Evolutionary conservation across 2,329 filamentous ascomycete species (phyloP).

Genomic region (Ophiostoma montium): DNA sequence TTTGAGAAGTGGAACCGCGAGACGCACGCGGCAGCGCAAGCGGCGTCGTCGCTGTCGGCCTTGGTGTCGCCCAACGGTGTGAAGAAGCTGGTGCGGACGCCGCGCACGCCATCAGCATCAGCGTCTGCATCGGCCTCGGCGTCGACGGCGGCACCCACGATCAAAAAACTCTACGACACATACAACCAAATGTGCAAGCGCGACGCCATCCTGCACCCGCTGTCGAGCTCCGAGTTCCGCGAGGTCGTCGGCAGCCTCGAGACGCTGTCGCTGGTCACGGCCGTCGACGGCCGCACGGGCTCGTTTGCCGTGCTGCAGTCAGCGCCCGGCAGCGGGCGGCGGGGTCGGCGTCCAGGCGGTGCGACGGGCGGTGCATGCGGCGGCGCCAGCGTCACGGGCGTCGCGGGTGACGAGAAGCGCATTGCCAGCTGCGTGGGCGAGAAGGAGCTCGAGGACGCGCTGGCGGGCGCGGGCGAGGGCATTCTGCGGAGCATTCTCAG

Average conservation of each 20-base stretch:
- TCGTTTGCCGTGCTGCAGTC: slow-evolving; percentile 52
- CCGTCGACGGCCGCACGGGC: slow-evolving; percentile 54
- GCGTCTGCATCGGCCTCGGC: slow-evolving; percentile 17
- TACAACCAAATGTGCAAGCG: slow-evolving; percentile 73
- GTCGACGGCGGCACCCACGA: slow-evolving; percentile 48
- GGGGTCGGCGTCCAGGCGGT: slow-evolving; percentile 16
- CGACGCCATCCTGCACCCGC: slow-evolving; percentile 77
- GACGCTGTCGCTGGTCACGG: slow-evolving; percentile 66
- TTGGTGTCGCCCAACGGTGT: slow-evolving; percentile 3
- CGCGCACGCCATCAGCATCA: slow-evolving; percentile 35
- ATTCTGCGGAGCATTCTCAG: slow-evolving; percentile 49
- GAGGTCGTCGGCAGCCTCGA: slow-evolving; percentile 86
- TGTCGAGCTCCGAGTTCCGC: slow-evolving; percentile 84
- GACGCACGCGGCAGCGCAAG: slow-evolving; percentile 23
- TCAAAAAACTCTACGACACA: slow-evolving; percentile 71
- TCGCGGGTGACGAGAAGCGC: slow-evolving; percentile 56
- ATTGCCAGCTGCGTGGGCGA: slow-evolving; percentile 70
- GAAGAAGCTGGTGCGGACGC: slow-evolving; percentile 8
- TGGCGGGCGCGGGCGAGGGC: slow-evolving; percentile 46
- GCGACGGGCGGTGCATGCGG: slow-evolving; percentile 57
- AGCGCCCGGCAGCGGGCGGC: slow-evolving; percentile 43
- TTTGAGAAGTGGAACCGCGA: slow-evolving; percentile 62
- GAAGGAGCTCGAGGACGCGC: slow-evolving; percentile 59
- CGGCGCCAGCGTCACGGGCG: slow-evolving; percentile 43
- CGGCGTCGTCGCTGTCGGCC: slow-evolving; percentile 1